Evolutionary conservation across 345 rosid genomes (phyloP), one percentile per base, ranked within the genome.

Genomic region (Ceriops zippeliana): DNA sequence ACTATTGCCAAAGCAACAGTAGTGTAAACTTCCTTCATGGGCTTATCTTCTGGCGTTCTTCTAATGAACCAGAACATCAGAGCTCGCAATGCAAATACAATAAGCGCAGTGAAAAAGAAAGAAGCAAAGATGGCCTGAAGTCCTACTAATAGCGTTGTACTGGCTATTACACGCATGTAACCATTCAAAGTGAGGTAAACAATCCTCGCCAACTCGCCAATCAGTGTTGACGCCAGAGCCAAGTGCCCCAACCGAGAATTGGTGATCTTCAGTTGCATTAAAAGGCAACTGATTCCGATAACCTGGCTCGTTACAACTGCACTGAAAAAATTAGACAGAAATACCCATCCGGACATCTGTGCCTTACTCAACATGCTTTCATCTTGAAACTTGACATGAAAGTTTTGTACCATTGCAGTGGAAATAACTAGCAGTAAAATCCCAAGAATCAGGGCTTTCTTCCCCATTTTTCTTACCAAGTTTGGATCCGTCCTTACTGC

Each of bases 191-290:
- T 0, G 0, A 58, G 5, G 49, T 10, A 21, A 19, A 2, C 1
- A 67, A 38, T 24, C 19, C 65, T 73, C 28, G 24, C 0, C 47
- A 70, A 15, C 20, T 76, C 76, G 24, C 63, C 10, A 4, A 74
- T 15, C 76, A 80, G 47, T 5, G 80, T 67, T 4, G 80, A 28
- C 7, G 84, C 76, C 61, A 81, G 28, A 16, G 79, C 79, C 6
- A 81, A 46, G 70, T 66, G 75, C 21, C 84, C 84, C 15, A 81
- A 49, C 61, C 70, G 70, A 0, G 84, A 56, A 60, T 81, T 81
- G 35, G 68, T 75, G 38, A 81, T 75, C 76, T 78, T 78, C 24
- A 70, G 75, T 47, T 80, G 73, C 81, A 73, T 70, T 6, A 80
- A 26, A 27, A 80, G 51, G 17, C 62, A 51, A 24, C 74, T 79